Conservation (phyloP, 2,329 filamentous ascomycete genomes). For the Magnaporthales sp. region DNA sequence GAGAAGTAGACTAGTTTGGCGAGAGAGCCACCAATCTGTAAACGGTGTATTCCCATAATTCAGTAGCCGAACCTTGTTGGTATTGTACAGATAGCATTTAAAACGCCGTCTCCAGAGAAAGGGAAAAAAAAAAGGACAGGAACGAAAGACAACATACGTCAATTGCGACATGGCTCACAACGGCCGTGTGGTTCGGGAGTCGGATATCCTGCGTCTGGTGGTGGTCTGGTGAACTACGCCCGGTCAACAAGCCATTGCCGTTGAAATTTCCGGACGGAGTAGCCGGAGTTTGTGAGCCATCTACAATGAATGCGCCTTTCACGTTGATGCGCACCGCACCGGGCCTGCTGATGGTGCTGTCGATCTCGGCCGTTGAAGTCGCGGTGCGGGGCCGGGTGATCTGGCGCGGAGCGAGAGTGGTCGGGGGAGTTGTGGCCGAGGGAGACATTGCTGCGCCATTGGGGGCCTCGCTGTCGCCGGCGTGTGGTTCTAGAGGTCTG, state of each 20-base stretch:
- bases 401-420: not conserved
- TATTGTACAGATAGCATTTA: not conserved
- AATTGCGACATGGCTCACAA: constrained; percentile 93
- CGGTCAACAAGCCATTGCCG: constrained; percentile 16
- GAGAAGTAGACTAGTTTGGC: constrained; percentile 98
- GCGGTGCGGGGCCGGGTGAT: constrained; percentile 24
- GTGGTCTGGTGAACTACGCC: constrained; percentile 14
- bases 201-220: constrained; percentile 85
- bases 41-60: not conserved
- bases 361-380: constrained; percentile 48
- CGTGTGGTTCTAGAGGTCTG: not conserved
- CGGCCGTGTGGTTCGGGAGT: constrained; percentile 88
- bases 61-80: not conserved
- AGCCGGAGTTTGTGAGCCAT: constrained; percentile 13
- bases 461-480: not conserved
- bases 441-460: not conserved
- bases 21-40: constrained; percentile 85
- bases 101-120: not conserved
- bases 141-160: constrained; percentile 57
- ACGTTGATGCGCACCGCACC: constrained; percentile 90
- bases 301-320: constrained; percentile 87
- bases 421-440: not conserved
- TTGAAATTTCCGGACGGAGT: constrained; percentile 18
- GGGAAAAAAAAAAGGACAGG: constrained; percentile 4
- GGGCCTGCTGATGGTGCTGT: constrained; percentile 52